Conservation (phyloP, 768 basidiomycete genomes). For the Lactarius evosmus region DNA sequence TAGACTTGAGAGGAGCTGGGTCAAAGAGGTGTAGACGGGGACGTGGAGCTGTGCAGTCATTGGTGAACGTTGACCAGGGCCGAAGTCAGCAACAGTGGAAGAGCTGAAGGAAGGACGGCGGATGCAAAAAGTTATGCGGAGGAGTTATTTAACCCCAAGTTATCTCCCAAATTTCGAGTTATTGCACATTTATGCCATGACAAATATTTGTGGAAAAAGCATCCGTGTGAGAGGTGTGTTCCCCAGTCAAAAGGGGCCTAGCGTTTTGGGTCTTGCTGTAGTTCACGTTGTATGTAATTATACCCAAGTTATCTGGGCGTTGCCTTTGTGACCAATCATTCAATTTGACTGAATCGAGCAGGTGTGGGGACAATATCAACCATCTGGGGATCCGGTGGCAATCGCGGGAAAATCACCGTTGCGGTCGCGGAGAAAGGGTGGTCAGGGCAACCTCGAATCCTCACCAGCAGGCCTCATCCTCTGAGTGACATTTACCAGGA, state of each 20-base stretch:
- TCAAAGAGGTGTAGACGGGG: slow-evolving; percentile 57
- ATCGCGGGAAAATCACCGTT: neutral
- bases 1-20: slow-evolving; percentile 52
- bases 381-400: neutral
- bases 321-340: neutral
- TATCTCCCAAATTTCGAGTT: too few species aligned
- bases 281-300: neutral
- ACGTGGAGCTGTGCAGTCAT: slow-evolving; percentile 59
- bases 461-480: neutral
- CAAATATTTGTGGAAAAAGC: too few species aligned
- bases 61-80: neutral
- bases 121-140: too few species aligned
- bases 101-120: too few species aligned
- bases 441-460: neutral
- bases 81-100: neutral
- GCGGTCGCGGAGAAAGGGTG: neutral
- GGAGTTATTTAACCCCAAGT: too few species aligned
- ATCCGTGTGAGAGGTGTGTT: too few species aligned
- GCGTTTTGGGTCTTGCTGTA: neutral
- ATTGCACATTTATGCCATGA: too few species aligned
- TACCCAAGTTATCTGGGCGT: neutral
- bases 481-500: neutral
- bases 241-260: neutral
- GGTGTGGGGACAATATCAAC: neutral
- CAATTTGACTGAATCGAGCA: neutral